These are phyloP conservation scores for Pleurotus salmoneostramineus DNA, from an alignment of 768 basidiomycete species.

Conservation along the genomic window DNA sequence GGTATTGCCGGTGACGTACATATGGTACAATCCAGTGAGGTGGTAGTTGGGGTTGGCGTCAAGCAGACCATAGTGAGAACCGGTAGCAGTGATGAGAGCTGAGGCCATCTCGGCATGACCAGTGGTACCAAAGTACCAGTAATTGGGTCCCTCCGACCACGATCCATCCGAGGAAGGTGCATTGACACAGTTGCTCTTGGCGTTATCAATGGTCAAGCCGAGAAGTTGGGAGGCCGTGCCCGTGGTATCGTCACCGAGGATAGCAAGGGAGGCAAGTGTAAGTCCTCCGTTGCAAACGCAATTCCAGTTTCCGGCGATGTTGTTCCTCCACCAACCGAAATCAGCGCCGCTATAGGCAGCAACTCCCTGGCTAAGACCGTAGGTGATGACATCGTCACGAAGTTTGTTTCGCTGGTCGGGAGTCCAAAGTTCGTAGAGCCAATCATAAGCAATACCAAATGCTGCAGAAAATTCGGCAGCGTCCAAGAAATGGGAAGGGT, in stretches of 20 bases:
- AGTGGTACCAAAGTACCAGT: constrained; percentile 94
- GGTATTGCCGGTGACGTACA: constrained; percentile 83
- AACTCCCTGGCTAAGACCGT: constrained; percentile 71
- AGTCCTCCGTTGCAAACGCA: constrained; percentile 93
- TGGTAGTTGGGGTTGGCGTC: constrained; percentile 65
- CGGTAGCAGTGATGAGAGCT: constrained; percentile 80
- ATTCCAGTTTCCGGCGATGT: constrained; percentile 92
- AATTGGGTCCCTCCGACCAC: constrained; percentile 93
- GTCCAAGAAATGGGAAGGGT: constrained; percentile 88
- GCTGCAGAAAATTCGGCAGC: constrained; percentile 86
- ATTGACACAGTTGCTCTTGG: constrained; percentile 68
- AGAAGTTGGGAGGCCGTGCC: constrained; percentile 69
- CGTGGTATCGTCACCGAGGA: constrained; percentile 78
- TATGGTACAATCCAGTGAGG: constrained; percentile 83
- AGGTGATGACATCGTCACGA: constrained; percentile 65
- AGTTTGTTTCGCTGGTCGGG: constrained; percentile 68
- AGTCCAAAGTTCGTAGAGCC: constrained; percentile 86
- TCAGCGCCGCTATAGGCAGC: constrained; percentile 40
- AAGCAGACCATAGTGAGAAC: constrained; percentile 74
- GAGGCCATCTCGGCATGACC: constrained; percentile 88
- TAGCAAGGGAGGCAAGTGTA: constrained; percentile 86
- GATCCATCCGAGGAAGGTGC: constrained; percentile 72
- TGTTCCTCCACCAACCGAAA: constrained; percentile 78
- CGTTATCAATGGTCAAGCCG: constrained; percentile 65
- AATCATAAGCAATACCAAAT: constrained; percentile 93